Base-by-base conservation (phyloP, 768 basidiomycete species). In the Lentinula lateritia region DNA sequence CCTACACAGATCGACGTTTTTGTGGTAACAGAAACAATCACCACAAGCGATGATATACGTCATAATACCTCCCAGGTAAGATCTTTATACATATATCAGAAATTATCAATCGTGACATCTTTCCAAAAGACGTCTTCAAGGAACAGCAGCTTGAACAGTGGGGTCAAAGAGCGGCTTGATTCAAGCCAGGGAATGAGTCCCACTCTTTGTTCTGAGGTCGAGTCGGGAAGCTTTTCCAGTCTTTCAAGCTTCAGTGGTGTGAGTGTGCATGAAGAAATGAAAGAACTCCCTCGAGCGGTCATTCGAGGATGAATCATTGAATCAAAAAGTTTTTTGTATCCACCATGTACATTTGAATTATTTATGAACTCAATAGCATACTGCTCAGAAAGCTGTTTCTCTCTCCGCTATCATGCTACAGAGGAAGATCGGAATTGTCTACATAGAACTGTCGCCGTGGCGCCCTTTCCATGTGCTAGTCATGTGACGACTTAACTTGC, bases 21-120 rank as follows among this genome's bases (percentile, higher is more conserved):
- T 56, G 71, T 74, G 3, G 68, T 70, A 35, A 72, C 70, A 12
- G 73, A 74, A 60, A 74, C 72, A 5, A 62, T 74, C 32, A 68
- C 70, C 1, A 39, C 39, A 20, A 43, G 58, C 18, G 62, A 63
- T 50, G 28, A 23, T 32, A 18, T 46, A 4, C 39, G 10, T 58
- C 56, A 16, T 12, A 36, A 42, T 39, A 39, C 38, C 8, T 39
- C 36, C 10, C 39, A 54, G 53, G 53, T 54, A 18, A 3, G 28
- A 39, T 15, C 35, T 18, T 35, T 12, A 6, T 8, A 28, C 4
- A 38, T 32, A 6, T 5, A 13, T 12, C 9, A 34, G 2, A 16
- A 16, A 6, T 16, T 16, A 15, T n/a, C 28, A 12, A 16, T 35
- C 28, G 35, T 18, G 23, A 10, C 7, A 6, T 15, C 35, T 10